phyloP scores from a whole-genome alignment of 768 basidiomycete genomes.

The Mycena latifolia region DNA sequence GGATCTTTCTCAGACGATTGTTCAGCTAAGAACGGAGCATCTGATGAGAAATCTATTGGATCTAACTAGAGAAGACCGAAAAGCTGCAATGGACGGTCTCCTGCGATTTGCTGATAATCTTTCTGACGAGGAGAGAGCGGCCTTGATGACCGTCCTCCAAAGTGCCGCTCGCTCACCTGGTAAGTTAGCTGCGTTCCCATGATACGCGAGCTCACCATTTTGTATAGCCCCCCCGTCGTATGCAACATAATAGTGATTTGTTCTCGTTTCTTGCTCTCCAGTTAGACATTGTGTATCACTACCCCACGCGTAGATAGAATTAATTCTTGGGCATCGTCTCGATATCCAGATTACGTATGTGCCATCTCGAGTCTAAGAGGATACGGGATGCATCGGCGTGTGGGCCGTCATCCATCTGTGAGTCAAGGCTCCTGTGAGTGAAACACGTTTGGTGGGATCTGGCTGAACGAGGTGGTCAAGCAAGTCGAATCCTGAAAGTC shows the following conservation, averaged over 20 bases:
- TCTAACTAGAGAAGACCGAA: conserved; percentile 79
- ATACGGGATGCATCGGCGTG: conserved; percentile 11
- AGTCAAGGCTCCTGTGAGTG: conserved; percentile 20
- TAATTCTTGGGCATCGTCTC: too few relatives aligned
- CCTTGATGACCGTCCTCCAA: conserved; percentile 72
- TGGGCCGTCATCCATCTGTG: conserved; percentile 24
- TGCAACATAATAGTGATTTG: conserved; percentile 1
- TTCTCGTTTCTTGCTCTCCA: neutral
- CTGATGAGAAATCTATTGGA: conserved; percentile 75
- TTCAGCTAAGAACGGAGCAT: conserved; percentile 77
- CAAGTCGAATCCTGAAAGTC: conserved; percentile 10
- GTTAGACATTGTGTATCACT: conserved; percentile 1
- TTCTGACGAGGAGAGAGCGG: conserved; percentile 77
- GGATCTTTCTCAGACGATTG: conserved; percentile 71
- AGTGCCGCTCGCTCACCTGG: conserved; percentile 68
- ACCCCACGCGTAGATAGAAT: neutral
- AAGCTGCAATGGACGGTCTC: conserved; percentile 81
- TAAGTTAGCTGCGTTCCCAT: conserved; percentile 46
- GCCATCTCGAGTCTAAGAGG: neutral
- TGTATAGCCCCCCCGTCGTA: conserved; percentile 25
- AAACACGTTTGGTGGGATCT: conserved; percentile 20
- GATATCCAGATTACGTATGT: too few relatives aligned
- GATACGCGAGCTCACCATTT: neutral
- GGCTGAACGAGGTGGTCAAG: conserved; percentile 20
- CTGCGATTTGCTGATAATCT: conserved; percentile 79